Conservation (phyloP, 768 basidiomycete genomes). For the Amanita inopinata region DNA sequence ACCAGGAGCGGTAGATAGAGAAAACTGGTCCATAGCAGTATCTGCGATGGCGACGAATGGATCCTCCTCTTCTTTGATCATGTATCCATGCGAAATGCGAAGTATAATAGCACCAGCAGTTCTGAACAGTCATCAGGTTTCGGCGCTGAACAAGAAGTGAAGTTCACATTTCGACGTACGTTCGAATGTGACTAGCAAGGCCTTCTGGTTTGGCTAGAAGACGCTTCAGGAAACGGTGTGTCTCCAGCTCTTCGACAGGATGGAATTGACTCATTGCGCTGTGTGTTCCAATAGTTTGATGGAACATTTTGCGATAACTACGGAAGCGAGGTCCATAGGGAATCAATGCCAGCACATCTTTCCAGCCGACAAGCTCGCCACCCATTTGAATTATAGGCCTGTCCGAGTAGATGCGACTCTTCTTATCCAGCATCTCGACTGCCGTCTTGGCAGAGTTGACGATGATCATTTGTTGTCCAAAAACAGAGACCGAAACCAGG, state of each 20-base stretch:
- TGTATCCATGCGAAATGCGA: slow-evolving; percentile 21
- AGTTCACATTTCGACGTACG: slow-evolving; percentile 19
- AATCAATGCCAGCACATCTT: slow-evolving; percentile 24
- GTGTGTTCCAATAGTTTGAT: slow-evolving; percentile 30
- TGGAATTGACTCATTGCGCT: slow-evolving; percentile 27
- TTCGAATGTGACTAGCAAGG: slow-evolving; percentile 24
- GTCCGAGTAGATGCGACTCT: slow-evolving; percentile 45
- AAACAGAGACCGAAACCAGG: slow-evolving; percentile 4
- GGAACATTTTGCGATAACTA: slow-evolving; percentile 30
- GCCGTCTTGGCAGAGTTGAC: slow-evolving; percentile 32
- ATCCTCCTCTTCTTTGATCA: slow-evolving; percentile 20
- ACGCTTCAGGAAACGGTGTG: slow-evolving; percentile 28
- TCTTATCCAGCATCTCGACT: slow-evolving; percentile 41
- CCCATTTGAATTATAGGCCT: slow-evolving; percentile 35
- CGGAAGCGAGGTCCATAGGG: slow-evolving; percentile 32
- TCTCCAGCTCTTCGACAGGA: slow-evolving; percentile 29
- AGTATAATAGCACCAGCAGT: slow-evolving; percentile 16
- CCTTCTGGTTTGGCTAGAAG: slow-evolving; percentile 25
- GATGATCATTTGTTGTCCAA: slow-evolving; percentile 23
- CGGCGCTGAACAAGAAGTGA: neutral
- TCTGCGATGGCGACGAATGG: slow-evolving; percentile 21
- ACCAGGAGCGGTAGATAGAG: slow-evolving; percentile 17
- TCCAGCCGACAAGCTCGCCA: slow-evolving; percentile 33
- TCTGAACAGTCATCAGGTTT: neutral
- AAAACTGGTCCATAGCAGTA: slow-evolving; percentile 16